phyloP scores from a whole-genome alignment of 352 stramenopile genomes.

The Blastocystis sp. region DNA sequence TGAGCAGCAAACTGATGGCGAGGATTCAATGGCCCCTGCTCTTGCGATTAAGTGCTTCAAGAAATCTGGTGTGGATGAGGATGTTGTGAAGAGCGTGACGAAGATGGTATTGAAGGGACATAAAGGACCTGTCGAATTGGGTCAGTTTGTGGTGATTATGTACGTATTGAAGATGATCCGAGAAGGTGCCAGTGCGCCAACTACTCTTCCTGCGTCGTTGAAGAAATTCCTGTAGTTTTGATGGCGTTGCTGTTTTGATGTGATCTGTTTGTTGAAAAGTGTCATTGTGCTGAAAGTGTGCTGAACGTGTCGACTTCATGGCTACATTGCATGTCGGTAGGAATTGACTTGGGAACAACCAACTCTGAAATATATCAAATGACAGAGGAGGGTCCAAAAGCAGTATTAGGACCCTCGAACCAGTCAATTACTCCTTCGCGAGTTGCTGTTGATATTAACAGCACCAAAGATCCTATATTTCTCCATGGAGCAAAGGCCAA shows the following conservation, averaged over 20 bases:
- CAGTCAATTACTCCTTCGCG: slow-evolving; percentile 84
- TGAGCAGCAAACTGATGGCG: slow-evolving; percentile 38
- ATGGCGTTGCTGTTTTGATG: slow-evolving; percentile 12
- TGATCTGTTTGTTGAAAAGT: background rate
- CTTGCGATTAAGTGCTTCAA: slow-evolving; percentile 59
- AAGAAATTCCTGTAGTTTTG: slow-evolving; percentile 65
- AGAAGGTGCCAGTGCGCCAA: slow-evolving; percentile 41
- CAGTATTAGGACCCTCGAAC: slow-evolving; percentile 80
- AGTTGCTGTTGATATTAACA: slow-evolving; percentile 79
- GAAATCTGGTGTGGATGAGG: slow-evolving; percentile 27
- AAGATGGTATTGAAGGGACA: slow-evolving; percentile 49
- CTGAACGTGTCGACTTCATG: background rate
- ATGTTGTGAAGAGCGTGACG: slow-evolving; percentile 1
- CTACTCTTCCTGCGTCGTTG: slow-evolving; percentile 33
- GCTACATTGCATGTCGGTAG: too few species aligned
- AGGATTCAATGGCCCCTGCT: slow-evolving; percentile 3
- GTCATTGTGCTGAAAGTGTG: background rate
- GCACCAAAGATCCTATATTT: slow-evolving; percentile 73
- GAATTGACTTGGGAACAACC: slow-evolving; percentile 81
- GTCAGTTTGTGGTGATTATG: slow-evolving; percentile 67
- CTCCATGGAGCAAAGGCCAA: slow-evolving; percentile 83
- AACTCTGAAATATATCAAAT: slow-evolving; percentile 80
- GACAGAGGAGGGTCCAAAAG: slow-evolving; percentile 79
- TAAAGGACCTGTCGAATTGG: slow-evolving; percentile 2
- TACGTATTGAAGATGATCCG: slow-evolving; percentile 49